Conservation (phyloP, 345 rosid genomes). For the Corymbia maculata region DNA sequence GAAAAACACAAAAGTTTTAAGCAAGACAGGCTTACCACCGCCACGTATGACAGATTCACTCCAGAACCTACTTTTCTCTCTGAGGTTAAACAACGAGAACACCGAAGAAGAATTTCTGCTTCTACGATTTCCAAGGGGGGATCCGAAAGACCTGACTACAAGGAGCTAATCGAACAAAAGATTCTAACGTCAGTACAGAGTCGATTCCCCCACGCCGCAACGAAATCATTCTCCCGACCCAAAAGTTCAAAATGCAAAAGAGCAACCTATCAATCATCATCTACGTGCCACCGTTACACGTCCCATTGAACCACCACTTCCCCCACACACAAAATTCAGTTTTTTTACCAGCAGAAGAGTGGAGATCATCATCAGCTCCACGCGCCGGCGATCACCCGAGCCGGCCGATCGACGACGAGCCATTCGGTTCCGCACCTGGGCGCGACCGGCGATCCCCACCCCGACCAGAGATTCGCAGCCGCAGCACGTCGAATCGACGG, state of each 20-base stretch:
- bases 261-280: background rate
- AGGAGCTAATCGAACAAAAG: slow-evolving; percentile 14
- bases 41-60: slow-evolving; percentile 73
- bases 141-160: slow-evolving; percentile 23
- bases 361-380: background rate
- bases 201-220: background rate
- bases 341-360: background rate
- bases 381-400: background rate
- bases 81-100: slow-evolving; percentile 87
- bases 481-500: background rate
- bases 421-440: background rate
- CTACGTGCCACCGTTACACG: background rate
- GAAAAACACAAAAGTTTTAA: background rate
- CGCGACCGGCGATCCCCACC: background rate
- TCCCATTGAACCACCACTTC: background rate
- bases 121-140: slow-evolving; percentile 21
- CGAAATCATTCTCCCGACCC: background rate
- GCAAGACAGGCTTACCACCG: slow-evolving; percentile 15
- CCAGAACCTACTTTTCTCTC: slow-evolving; percentile 85
- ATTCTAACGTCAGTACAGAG: background rate
- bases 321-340: background rate
- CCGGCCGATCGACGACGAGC: background rate
- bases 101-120: slow-evolving; percentile 58
- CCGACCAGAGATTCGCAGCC: background rate
- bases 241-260: background rate